phyloP scores from a whole-genome alignment of 768 basidiomycete genomes.

The Lactifluus volemus region DNA sequence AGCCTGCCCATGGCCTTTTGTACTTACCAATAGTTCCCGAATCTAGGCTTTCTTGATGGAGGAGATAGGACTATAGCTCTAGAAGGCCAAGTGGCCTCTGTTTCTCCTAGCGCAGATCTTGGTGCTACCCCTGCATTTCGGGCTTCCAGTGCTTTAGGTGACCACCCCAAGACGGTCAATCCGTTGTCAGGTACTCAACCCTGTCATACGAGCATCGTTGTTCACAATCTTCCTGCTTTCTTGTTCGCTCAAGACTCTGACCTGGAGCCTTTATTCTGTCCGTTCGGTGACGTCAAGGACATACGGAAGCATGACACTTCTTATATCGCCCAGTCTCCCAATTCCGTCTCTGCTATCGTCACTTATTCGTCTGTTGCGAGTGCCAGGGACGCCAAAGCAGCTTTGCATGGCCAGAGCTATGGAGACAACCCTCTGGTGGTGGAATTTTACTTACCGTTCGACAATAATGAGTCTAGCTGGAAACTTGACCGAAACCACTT shows the following conservation, averaged over 20 bases:
- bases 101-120: constrained; percentile 23
- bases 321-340: constrained; percentile 26
- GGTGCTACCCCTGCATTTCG: constrained; percentile 23
- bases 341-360: constrained; percentile 49
- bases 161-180: background rate
- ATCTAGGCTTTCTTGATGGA: constrained; percentile 67
- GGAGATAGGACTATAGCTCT: constrained; percentile 66
- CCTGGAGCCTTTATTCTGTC: constrained; percentile 63
- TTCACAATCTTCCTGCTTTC: constrained; percentile 55
- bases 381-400: constrained; percentile 57
- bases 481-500: constrained; percentile 17
- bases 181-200: constrained; percentile 1
- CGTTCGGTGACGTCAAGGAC: constrained; percentile 60
- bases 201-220: constrained; percentile 35
- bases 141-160: constrained; percentile 17
- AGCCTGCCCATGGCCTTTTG: background rate
- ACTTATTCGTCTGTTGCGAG: constrained; percentile 47
- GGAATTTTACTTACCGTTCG: constrained; percentile 27
- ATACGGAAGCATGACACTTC: constrained; percentile 39
- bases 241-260: constrained; percentile 61
- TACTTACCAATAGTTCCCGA: background rate
- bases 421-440: constrained; percentile 36
- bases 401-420: constrained; percentile 56
- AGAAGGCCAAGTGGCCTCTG: constrained; percentile 35
- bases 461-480: background rate